phyloP scores from a whole-genome alignment of 225 moss, liverwort and hornwort genomes.

The Sphagnum contortum region DNA sequence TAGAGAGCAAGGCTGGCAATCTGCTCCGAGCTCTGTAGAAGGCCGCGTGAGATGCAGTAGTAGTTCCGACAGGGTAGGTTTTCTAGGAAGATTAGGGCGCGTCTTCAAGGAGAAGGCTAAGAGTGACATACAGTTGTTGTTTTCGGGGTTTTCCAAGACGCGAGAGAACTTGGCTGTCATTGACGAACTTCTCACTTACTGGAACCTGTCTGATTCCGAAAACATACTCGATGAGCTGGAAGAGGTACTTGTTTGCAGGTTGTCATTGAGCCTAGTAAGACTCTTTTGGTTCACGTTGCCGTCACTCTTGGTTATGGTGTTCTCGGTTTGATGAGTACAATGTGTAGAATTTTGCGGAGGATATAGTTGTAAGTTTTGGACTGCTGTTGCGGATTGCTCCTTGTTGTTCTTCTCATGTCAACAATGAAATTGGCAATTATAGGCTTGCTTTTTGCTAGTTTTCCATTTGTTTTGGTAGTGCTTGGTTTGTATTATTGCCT shows the following conservation, averaged over 20 bases:
- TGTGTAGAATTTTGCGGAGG: too few relatives aligned
- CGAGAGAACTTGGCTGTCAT: constrained; percentile 87
- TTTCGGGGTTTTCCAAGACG: constrained; percentile 91
- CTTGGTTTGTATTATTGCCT: too few relatives aligned
- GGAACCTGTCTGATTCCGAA: constrained; percentile 92
- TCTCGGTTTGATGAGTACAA: too few relatives aligned
- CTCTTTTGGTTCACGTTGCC: too few relatives aligned
- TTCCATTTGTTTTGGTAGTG: too few relatives aligned
- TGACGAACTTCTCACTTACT: constrained; percentile 92
- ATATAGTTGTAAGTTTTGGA: too few relatives aligned
- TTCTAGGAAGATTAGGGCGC: constrained; percentile 68
- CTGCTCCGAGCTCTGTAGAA: neutral
- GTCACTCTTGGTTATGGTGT: too few relatives aligned
- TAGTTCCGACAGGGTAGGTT: constrained; percentile 40
- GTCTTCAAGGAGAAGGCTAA: constrained; percentile 97
- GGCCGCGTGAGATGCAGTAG: constrained; percentile 49
- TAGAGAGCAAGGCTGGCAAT: neutral
- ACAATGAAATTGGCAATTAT: too few relatives aligned
- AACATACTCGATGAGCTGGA: constrained; percentile 80
- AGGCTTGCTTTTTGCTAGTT: too few relatives aligned
- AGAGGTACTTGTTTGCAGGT: constrained; percentile 36
- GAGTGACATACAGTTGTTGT: constrained; percentile 82
- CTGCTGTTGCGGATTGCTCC: too few relatives aligned
- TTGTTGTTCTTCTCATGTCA: too few relatives aligned
- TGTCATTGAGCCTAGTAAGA: too few relatives aligned